These are phyloP conservation scores for Fusarium sp. DNA, from an alignment of 2,329 filamentous ascomycete genomes.

Conservation along the genomic window DNA sequence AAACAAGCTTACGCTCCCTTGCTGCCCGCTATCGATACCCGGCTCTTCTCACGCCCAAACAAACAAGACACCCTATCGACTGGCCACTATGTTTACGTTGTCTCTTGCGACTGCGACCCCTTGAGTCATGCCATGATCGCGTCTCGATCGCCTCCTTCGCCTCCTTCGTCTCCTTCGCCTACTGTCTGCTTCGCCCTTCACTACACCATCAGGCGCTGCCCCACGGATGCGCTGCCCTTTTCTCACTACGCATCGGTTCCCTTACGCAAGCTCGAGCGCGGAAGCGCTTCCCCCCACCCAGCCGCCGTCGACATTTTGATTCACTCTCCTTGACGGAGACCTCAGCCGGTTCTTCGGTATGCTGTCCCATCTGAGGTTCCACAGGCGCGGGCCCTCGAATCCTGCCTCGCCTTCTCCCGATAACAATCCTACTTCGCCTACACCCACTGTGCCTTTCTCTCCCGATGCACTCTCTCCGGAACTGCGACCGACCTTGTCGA, in stretches of 20 bases:
- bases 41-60: constrained; percentile 12
- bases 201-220: constrained; percentile 30
- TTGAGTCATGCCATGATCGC: constrained; percentile 44
- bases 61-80: constrained; percentile 12
- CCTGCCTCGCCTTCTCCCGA: constrained; percentile 63
- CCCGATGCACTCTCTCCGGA: constrained; percentile 52
- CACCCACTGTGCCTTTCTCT: constrained; percentile 49
- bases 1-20: constrained; percentile 17
- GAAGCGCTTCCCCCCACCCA: constrained; percentile 24
- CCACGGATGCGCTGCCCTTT: constrained; percentile 29
- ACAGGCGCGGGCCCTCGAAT: constrained; percentile 64
- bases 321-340: constrained; percentile 30
- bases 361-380: constrained; percentile 65
- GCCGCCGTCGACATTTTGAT: constrained; percentile 35
- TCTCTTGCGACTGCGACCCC: constrained; percentile 30
- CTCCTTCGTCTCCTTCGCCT: constrained; percentile 32
- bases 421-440: constrained; percentile 52
- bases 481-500: constrained; percentile 46
- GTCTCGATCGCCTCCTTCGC: constrained; percentile 34
- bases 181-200: constrained; percentile 30
- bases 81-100: constrained; percentile 35
- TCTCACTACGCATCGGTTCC: constrained; percentile 15
- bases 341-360: constrained; percentile 44
- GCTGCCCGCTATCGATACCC: constrained; percentile 24
- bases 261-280: constrained; percentile 27